Evolutionary conservation across 2,329 filamentous ascomycete species (phyloP).

Genomic region (Fusarium foetens): DNA sequence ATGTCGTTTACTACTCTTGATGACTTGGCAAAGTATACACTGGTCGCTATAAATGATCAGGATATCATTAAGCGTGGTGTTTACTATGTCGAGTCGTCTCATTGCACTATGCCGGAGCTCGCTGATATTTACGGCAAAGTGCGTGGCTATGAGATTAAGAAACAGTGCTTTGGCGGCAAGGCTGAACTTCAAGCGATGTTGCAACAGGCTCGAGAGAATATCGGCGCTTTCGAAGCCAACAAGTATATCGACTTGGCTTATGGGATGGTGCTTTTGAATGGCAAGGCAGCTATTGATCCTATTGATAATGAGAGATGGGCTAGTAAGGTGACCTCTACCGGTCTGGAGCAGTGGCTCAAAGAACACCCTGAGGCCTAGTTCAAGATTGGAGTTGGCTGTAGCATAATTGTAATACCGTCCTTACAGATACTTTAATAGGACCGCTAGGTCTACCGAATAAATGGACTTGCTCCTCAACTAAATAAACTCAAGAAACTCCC

Average conservation of each 20-base stretch:
- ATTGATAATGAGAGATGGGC: neutral
- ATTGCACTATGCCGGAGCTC: neutral
- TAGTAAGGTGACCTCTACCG: neutral
- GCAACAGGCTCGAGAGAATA: neutral
- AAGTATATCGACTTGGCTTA: conserved; percentile 15
- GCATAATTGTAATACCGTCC: neutral
- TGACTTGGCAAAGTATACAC: neutral
- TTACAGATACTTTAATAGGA: fast-evolving
- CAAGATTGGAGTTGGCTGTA: fast-evolving
- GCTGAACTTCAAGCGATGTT: conserved; percentile 4
- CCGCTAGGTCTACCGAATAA: fast-evolving
- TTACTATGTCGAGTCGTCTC: neutral
- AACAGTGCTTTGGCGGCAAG: neutral
- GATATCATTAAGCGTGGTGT: neutral
- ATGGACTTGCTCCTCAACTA: fast-evolving
- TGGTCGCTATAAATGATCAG: neutral
- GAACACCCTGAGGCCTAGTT: neutral
- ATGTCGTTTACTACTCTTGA: conserved; percentile 6
- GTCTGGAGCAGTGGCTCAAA: neutral
- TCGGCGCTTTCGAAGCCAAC: neutral
- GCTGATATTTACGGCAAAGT: neutral
- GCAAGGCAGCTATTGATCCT: neutral
- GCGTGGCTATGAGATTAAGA: neutral
- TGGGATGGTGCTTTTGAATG: neutral
- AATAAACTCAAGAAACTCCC: neutral